phyloP scores from a whole-genome alignment of 2,329 filamentous ascomycete genomes.

The Amesomyces nigricolor region DNA sequence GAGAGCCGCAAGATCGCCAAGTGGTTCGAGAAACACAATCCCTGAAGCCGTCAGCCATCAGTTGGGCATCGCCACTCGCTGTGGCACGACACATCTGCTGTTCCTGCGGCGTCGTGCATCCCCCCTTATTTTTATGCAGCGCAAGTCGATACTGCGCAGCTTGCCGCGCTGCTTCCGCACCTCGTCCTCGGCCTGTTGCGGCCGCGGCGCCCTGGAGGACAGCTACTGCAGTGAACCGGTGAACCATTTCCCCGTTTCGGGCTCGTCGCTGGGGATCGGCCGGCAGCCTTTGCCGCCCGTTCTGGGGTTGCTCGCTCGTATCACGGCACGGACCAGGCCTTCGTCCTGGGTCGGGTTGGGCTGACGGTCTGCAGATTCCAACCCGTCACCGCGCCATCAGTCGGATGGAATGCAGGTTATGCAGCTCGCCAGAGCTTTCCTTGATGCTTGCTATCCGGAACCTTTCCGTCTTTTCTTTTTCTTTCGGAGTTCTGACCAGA shows the following conservation, averaged over 20 bases:
- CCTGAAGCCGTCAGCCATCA: too few species aligned
- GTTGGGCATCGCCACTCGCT: constrained; percentile 12
- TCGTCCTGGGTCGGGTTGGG: neutral
- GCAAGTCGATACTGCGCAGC: constrained; percentile 15
- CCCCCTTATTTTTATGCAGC: constrained; percentile 14
- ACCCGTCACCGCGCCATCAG: neutral
- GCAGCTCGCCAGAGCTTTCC: neutral
- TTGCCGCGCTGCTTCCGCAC: constrained; percentile 18
- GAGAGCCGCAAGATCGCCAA: too few species aligned
- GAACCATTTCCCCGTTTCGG: too few species aligned
- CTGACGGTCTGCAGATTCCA: neutral
- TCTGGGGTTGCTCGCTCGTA: neutral
- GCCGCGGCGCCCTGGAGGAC: constrained; percentile 12
- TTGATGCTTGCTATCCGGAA: too few species aligned
- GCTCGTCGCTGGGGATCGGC: neutral
- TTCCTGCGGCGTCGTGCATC: constrained; percentile 20
- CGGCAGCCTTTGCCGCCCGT: too few species aligned
- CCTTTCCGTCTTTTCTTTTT: too few species aligned
- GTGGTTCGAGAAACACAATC: neutral
- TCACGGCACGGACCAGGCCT: neutral
- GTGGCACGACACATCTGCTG: constrained; percentile 22
- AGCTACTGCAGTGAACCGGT: constrained; percentile 5
- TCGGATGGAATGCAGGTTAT: neutral
- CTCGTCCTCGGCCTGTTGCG: neutral
- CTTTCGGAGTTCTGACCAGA: too few species aligned